Evolutionary conservation across 495 filamentous ascomycete species (phyloP).

Genomic region (Pseudoneurospora amorphoporcata): DNA sequence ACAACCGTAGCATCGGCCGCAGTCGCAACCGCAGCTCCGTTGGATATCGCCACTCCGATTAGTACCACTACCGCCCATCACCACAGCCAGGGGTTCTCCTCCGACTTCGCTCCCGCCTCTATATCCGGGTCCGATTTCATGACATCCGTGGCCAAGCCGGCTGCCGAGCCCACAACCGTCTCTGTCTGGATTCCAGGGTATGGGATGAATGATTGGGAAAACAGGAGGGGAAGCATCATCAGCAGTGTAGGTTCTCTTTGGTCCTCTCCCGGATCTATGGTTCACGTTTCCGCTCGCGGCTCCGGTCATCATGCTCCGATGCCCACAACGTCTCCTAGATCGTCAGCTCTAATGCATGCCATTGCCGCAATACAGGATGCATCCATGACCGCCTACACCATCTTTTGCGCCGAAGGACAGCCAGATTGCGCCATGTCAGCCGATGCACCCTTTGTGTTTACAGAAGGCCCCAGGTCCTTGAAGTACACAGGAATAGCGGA

Average conservation of each 20-base stretch:
- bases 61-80: not conserved
- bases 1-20: not conserved
- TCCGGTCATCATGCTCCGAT: not conserved
- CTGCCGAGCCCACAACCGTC: constrained; percentile 16
- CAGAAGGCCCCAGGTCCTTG: constrained; percentile 26
- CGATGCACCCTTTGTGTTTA: constrained; percentile 28
- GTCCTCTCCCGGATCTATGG: not conserved
- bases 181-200: constrained; percentile 28
- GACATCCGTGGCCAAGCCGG: not conserved
- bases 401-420: constrained; percentile 27
- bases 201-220: constrained; percentile 16
- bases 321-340: not conserved
- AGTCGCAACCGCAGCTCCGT: not conserved
- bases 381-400: constrained; percentile 26
- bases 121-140: not conserved
- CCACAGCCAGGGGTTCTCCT: not conserved
- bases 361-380: constrained; percentile 12
- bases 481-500: constrained; percentile 16
- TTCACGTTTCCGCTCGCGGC: not conserved
- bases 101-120: not conserved
- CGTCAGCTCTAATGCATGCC: not conserved
- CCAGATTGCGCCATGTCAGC: constrained; percentile 16
- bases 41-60: not conserved
- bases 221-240: constrained; percentile 27
- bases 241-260: constrained; percentile 18